These are phyloP conservation scores for Trichoderma asperellum DNA, from an alignment of 2,329 filamentous ascomycete genomes.

Conservation along the genomic window DNA sequence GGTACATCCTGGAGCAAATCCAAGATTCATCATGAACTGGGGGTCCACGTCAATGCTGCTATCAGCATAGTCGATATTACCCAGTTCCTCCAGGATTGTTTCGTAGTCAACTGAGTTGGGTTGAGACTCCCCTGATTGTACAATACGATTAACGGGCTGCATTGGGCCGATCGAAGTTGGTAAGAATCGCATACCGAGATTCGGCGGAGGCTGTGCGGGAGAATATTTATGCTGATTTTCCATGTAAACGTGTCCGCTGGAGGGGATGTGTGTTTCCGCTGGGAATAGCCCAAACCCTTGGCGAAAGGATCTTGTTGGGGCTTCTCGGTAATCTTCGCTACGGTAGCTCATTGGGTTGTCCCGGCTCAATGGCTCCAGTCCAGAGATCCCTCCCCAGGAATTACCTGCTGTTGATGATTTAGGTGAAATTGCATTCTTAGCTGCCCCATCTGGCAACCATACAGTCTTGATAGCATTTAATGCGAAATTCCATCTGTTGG, in stretches of 20 bases:
- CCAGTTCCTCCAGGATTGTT: conserved; percentile 22
- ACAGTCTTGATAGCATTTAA: conserved; percentile 6
- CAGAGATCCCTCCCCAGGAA: neutral
- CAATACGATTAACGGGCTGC: neutral
- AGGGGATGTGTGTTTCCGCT: neutral
- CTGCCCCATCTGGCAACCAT: neutral
- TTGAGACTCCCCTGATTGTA: conserved; percentile 1
- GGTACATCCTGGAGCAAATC: conserved; percentile 18
- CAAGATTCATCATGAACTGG: conserved; percentile 25
- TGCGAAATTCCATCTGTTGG: conserved; percentile 19
- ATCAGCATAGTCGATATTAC: conserved; percentile 19
- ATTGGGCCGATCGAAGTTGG: neutral
- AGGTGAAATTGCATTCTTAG: neutral
- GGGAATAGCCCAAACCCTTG: conserved; percentile 16
- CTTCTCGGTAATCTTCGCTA: neutral
- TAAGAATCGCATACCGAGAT: neutral
- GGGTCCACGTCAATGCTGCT: conserved; percentile 18
- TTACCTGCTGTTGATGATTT: neutral
- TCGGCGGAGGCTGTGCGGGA: conserved; percentile 7
- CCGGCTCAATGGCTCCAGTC: neutral
- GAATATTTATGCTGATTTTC: conserved; percentile 20
- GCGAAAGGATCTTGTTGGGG: neutral
- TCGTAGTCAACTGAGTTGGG: conserved; percentile 10
- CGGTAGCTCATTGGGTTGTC: neutral
- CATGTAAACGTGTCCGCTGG: neutral